A percentile compares a stretch with the other conserved stretches of the same genome.
These are phyloP conservation scores for Jimgerdemannia flammicorona DNA, from an alignment of 192 early-diverging fungal genomes.

Conservation along the genomic window DNA sequence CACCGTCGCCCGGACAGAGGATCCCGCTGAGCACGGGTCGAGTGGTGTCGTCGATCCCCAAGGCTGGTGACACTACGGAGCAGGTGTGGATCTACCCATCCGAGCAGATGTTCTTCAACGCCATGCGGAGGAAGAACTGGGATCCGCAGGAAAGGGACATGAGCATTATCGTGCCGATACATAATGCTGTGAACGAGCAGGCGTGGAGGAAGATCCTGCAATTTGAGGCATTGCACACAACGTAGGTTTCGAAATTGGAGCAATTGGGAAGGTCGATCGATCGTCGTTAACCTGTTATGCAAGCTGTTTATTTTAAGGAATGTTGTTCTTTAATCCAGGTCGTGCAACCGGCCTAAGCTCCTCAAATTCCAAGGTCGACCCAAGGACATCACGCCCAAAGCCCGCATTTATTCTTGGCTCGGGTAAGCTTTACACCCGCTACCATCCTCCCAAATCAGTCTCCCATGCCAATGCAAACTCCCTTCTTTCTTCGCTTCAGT, in stretches of 20 bases:
- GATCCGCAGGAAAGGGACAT: constrained; percentile 77
- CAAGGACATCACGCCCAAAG: constrained; percentile 70
- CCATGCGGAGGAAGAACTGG: constrained; percentile 93
- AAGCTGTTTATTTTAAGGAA: no score
- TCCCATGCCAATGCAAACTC: background rate
- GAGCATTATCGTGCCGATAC: constrained; percentile 87
- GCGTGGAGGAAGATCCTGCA: constrained; percentile 83
- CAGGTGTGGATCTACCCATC: constrained; percentile 86
- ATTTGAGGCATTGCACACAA: constrained; percentile 68
- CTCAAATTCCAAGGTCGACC: constrained; percentile 72
- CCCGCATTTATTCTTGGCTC: constrained; percentile 58
- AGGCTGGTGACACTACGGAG: constrained; percentile 45
- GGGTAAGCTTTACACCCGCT: constrained; percentile 42
- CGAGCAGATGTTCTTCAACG: constrained; percentile 96
- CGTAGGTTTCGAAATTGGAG: constrained; percentile 27
- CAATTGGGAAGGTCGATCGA: no score
- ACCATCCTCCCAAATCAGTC: background rate
- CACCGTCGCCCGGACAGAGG: constrained; percentile 33
- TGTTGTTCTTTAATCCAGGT: constrained; percentile 20
- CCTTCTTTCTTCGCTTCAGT: constrained; percentile 20
- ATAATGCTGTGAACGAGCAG: constrained; percentile 92
- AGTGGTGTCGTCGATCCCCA: constrained; percentile 75
- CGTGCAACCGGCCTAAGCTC: constrained; percentile 64
- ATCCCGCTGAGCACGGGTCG: constrained; percentile 54
- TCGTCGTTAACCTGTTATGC: background rate